phyloP scores from a whole-genome alignment of 2,329 filamentous ascomycete species.

The Fusarium agapanthi region DNA sequence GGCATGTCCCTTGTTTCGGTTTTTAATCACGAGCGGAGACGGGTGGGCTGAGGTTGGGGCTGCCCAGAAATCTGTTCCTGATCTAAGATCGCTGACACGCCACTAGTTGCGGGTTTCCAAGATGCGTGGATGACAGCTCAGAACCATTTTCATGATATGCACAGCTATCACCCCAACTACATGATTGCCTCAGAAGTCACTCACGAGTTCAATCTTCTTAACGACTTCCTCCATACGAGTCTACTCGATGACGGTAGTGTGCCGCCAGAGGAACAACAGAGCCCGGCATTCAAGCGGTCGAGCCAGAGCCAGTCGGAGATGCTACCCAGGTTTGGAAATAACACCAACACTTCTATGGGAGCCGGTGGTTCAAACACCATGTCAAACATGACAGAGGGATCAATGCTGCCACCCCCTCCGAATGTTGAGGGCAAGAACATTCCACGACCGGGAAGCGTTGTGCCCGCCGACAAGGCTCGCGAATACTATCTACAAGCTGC shows the following conservation, averaged over 20 bases:
- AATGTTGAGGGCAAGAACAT: constrained; percentile 61
- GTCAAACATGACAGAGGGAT: constrained; percentile 42
- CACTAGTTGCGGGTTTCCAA: constrained; percentile 77
- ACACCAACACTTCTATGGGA: constrained; percentile 38
- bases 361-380: constrained; percentile 34
- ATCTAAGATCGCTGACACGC: constrained; percentile 41
- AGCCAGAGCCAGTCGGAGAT: constrained; percentile 57
- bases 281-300: constrained; percentile 52
- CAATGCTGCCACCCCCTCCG: constrained; percentile 61
- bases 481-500: constrained; percentile 98
- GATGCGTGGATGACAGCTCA: constrained; percentile 84
- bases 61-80: constrained; percentile 31
- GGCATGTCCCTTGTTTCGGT: constrained; percentile 33
- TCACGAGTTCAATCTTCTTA: constrained; percentile 95
- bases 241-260: constrained; percentile 84
- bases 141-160: constrained; percentile 86
- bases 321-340: constrained; percentile 59
- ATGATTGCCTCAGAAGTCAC: constrained; percentile 93
- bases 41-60: constrained; percentile 34
- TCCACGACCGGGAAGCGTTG: constrained; percentile 67
- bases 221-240: constrained; percentile 94
- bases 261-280: constrained; percentile 72
- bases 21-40: constrained; percentile 40
- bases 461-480: constrained; percentile 76
- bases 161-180: constrained; percentile 91